A percentile compares a stretch with the other conserved stretches of the same genome.
Conservation (phyloP, 2,329 filamentous ascomycete species). For the Leptographium flavum region DNA sequence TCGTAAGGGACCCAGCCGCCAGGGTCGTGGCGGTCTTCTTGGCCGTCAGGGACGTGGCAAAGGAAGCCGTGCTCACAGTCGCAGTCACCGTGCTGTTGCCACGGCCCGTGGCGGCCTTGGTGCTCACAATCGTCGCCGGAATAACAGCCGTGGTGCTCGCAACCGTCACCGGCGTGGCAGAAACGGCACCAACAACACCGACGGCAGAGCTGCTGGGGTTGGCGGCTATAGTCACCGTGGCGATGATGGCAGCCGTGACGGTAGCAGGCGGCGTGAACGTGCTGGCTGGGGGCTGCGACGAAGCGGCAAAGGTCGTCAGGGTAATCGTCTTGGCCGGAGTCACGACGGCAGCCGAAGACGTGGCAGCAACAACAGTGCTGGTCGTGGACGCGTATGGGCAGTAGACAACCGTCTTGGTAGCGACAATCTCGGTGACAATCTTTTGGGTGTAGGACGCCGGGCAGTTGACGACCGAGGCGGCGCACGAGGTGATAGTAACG, state of each 20-base stretch:
- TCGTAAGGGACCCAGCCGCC: too few species aligned
- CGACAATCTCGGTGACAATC: constrained; percentile 15
- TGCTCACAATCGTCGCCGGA: too few species aligned
- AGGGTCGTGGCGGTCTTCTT: too few species aligned
- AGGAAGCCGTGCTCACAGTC: too few species aligned
- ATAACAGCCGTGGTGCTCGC: background rate
- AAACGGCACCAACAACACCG: background rate
- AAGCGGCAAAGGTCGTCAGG: constrained; percentile 11
- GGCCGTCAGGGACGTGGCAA: too few species aligned
- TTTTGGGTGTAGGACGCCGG: constrained; percentile 17
- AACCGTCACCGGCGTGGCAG: background rate
- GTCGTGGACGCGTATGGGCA: constrained; percentile 4
- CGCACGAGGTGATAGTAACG: constrained; percentile 18
- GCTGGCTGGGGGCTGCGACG: constrained; percentile 8
- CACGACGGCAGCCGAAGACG: too few species aligned
- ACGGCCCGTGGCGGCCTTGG: too few species aligned
- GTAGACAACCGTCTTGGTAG: constrained; percentile 15
- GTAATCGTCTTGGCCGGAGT: constrained; percentile 11
- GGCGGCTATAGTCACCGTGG: background rate
- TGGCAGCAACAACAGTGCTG: constrained; percentile 8
- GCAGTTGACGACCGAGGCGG: constrained; percentile 17
- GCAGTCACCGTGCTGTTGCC: too few species aligned
- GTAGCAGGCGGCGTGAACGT: constrained; percentile 12
- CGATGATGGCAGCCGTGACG: background rate
- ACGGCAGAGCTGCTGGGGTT: background rate